phyloP scores from a whole-genome alignment of 140 eudicot species.

The Anethum foeniculum region DNA sequence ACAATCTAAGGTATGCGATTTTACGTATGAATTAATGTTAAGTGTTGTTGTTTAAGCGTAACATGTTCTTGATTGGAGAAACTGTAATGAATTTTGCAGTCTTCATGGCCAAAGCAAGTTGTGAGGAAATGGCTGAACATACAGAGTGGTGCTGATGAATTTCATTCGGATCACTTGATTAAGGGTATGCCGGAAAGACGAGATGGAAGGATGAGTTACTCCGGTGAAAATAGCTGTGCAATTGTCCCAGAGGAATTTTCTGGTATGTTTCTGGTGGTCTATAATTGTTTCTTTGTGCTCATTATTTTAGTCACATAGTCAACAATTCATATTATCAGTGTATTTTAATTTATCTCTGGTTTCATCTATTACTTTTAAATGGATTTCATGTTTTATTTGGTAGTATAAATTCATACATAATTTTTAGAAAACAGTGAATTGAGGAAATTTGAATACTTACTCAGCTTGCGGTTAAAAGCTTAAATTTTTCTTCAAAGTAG shows the following conservation, averaged over 20 bases:
- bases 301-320: conserved; percentile 1
- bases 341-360: background rate
- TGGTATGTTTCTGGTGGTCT: conserved; percentile 31
- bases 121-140: conserved; percentile 67
- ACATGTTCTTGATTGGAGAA: background rate
- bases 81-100: conserved; percentile 19
- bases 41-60: background rate
- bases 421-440: background rate
- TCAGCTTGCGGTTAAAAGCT: background rate
- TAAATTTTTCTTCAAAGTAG: background rate
- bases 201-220: conserved; percentile 64
- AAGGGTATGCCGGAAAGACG: conserved; percentile 34
- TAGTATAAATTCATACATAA: background rate
- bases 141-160: conserved; percentile 39
- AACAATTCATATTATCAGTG: background rate
- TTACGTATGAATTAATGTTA: background rate
- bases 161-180: conserved; percentile 42
- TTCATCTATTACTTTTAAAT: background rate
- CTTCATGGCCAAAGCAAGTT: conserved; percentile 70
- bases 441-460: background rate
- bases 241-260: conserved; percentile 85
- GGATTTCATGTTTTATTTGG: background rate
- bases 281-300: background rate
- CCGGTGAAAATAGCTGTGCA: conserved; percentile 59
- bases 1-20: conserved; percentile 30